Percentiles rank a stretch among this genome's conserved stretches.
These are phyloP conservation scores for Penicillium simplicissimum DNA, from an alignment of 495 filamentous ascomycete genomes.

Conservation along the genomic window DNA sequence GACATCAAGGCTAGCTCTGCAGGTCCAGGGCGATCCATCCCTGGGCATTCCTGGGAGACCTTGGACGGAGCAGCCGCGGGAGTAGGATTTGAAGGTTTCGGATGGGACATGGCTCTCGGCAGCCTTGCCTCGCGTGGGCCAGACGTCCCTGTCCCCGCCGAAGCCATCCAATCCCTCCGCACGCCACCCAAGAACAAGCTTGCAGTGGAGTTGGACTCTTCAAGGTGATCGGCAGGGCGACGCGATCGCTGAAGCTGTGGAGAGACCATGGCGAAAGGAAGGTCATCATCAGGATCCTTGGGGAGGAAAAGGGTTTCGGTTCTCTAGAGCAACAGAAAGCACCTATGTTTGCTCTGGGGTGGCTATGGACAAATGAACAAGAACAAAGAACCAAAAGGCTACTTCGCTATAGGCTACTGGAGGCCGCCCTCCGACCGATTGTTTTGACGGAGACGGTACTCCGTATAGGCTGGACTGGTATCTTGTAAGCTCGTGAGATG, in stretches of 20 bases:
- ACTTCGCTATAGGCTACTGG: too few species aligned
- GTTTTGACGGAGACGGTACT: too few species aligned
- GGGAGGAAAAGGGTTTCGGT: not conserved
- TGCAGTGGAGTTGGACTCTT: slow-evolving; percentile 68
- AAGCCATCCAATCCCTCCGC: slow-evolving; percentile 67
- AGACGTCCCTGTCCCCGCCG: not conserved
- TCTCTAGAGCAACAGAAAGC: not conserved
- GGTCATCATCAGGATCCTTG: slow-evolving; percentile 1
- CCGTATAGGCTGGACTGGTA: too few species aligned
- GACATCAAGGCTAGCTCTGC: slow-evolving; percentile 23
- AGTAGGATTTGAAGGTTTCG: not conserved
- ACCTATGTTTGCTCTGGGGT: not conserved
- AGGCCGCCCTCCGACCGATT: too few species aligned
- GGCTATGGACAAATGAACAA: not conserved
- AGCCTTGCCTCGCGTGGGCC: not conserved
- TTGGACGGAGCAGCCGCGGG: not conserved
- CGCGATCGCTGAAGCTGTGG: slow-evolving; percentile 7
- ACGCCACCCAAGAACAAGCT: slow-evolving; percentile 64
- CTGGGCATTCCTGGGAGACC: not conserved
- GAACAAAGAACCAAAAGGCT: not conserved
- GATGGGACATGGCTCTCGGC: not conserved
- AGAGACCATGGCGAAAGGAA: slow-evolving; percentile 7
- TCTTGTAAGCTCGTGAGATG: not conserved
- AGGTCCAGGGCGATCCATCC: not conserved
- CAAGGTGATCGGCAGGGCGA: slow-evolving; percentile 33